Base-by-base conservation (phyloP, 2,329 filamentous ascomycete genomes). In the Cordyceps tenuipes region DNA sequence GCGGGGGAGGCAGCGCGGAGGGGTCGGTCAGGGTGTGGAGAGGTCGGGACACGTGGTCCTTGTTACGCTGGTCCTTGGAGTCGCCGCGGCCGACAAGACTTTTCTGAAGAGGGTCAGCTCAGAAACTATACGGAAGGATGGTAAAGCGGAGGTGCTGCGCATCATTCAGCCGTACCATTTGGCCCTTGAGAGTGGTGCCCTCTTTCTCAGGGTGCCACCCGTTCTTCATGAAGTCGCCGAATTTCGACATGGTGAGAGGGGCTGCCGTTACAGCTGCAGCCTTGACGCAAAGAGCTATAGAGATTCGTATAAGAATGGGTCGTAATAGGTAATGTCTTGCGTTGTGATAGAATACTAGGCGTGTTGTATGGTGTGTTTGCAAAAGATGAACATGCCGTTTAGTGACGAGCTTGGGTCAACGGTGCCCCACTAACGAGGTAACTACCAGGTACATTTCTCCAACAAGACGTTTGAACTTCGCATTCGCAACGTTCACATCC, bases 1-100 rank as follows among this genome's bases (percentile, higher is more conserved):
- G 91, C 29, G 91, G 91, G 26, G 91, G 90, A 2, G 83, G 90
- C 70, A 96, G 96, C 17, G 84, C 82, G 1, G 83, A 72, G 1
- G 90, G 91, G 69, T 96, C 91, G 69, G 84, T 86, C 34, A 96
- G 79, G 3, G 83, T 79, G 9, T 84, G 79, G 48, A 95, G 75
- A 1, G 91, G 91, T 17, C 79, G 78, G 36, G 82, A 74, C 49
- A 74, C 71, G 64, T 78, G 76, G 59, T 72, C 66, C 23, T 66
- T 62, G 21, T 62, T 53, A 13, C 65, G 63, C 17, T 70, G 66
- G 31, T 68, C 64, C 17, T 69, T 66, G 31, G 70, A 68, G 36
- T 75, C 73, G 57, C 72, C 72, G 61, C 77, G 75, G 48, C 76
- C 73, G 17, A 82, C 65, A 31, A 82, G 69, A 15, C 76, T 71